Base-by-base conservation (phyloP, 2,329 filamentous ascomycete species). In the Delphinella strobiligena region DNA sequence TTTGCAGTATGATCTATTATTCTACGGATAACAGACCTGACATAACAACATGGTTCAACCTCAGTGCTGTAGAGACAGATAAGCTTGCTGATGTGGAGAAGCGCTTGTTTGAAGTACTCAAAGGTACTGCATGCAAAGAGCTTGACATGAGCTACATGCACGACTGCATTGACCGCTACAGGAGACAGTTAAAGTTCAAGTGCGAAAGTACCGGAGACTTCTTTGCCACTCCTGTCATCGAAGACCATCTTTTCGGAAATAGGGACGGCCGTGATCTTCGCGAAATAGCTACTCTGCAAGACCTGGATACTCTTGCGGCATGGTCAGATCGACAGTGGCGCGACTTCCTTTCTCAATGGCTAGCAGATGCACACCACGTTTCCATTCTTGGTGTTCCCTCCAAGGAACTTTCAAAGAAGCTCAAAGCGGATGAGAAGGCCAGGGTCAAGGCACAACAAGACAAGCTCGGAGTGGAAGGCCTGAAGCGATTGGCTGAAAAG, bases 381-480 rank as follows among this genome's bases (percentile, higher is more conserved):
- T 91, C 87, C 0, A 75, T 96, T 27, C 72, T 98, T 9, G 91
- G 87, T 10, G 82, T 84, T 44, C 91, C 91, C 2, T 96, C 91
- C 0, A 67, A 77, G 37, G 75, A 80, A 46, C 66, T 96, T 36
- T 81, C 88, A 1, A 77, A 80, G 39, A 84, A 82, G 60, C 72
- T 91, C 46, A 94, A 95, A 60, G 68, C 69, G 12, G 81, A 87
- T 2, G 89, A 96, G 53, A 74, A 86, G 54, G 76, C 73, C 32
- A 75, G 91, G 17, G 70, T 96, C 34, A 77, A 83, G 43, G 78
- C 78, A 49, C 80, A 91, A 52, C 88, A 85, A 55, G 69, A 83
- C 47, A 72, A 78, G 38, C 71, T 98, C 1, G 93, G 91, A 1
- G 63, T 80, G n/a, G 79, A 87, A 34, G 91, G 91, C 1, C 64